A percentile compares a stretch with the other conserved stretches of the same genome.
phyloP scores from a whole-genome alignment of 768 basidiomycete species.

The Lentinula sp. region DNA sequence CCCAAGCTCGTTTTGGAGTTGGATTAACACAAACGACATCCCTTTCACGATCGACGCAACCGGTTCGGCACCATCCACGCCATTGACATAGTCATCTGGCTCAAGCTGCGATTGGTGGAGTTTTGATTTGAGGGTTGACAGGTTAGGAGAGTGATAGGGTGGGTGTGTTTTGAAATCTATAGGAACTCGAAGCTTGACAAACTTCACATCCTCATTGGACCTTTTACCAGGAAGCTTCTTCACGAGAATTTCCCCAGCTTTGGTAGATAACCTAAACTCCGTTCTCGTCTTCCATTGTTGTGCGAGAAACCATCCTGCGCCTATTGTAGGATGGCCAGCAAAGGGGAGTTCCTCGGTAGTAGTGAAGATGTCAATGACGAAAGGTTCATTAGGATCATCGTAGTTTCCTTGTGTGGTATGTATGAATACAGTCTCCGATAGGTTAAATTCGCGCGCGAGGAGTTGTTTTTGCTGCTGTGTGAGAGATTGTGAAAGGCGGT shows the following conservation, averaged over 20 bases:
- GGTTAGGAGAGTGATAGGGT: conserved; percentile 14
- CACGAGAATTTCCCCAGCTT: conserved; percentile 37
- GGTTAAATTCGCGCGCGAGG: conserved; percentile 43
- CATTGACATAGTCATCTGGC: conserved; percentile 29
- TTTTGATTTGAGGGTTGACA: conserved; percentile 17
- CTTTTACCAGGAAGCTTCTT: neutral
- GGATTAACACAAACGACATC: conserved; percentile 36
- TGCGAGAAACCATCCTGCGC: conserved; percentile 36
- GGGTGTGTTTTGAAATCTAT: conserved; percentile 35
- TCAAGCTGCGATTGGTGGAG: conserved; percentile 20
- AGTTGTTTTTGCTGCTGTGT: conserved; percentile 32
- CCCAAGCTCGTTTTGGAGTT: conserved; percentile 31
- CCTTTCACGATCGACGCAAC: conserved; percentile 41
- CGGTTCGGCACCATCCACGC: conserved; percentile 23
- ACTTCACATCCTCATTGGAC: neutral
- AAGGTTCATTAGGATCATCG: conserved; percentile 12
- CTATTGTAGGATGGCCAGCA: conserved; percentile 40
- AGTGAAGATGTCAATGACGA: conserved; percentile 36
- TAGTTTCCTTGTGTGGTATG: conserved; percentile 19
- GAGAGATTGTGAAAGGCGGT: conserved; percentile 14
- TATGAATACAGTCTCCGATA: conserved; percentile 42
- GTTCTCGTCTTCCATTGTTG: conserved; percentile 13
- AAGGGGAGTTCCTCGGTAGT: conserved; percentile 33
- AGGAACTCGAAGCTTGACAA: conserved; percentile 30
- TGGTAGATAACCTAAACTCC: conserved; percentile 27